phyloP scores from a whole-genome alignment of 1,284 basidiomycete genomes.

The Leccinum subfulvum region DNA sequence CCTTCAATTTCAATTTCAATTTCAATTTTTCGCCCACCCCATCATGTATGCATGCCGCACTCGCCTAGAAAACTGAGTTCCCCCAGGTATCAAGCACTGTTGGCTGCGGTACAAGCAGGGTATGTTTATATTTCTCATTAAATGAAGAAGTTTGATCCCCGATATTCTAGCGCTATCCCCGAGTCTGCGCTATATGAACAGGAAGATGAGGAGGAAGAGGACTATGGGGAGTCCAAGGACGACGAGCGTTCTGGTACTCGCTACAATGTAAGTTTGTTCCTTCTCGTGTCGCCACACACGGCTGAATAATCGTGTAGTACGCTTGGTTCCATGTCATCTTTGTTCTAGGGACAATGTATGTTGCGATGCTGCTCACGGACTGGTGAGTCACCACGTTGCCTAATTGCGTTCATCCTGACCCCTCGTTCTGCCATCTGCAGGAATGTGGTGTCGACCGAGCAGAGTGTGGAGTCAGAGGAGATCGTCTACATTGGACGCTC shows the following conservation, averaged over 20 bases:
- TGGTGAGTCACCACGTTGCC: conserved; percentile 61
- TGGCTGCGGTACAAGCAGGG: conserved; percentile 96
- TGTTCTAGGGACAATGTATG: conserved; percentile 95
- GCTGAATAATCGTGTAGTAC: conserved; percentile 55
- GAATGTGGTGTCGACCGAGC: conserved; percentile 68
- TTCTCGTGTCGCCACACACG: background rate
- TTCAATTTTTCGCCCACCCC: too few species aligned
- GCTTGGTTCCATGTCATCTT: conserved; percentile 99
- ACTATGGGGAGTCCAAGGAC: conserved; percentile 73
- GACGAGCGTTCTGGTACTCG: conserved; percentile 90
- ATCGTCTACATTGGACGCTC: conserved; percentile 95
- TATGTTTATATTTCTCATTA: conserved; percentile 33
- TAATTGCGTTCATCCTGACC: conserved; percentile 5
- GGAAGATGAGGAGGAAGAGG: conserved; percentile 66
- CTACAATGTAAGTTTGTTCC: background rate
- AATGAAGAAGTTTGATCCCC: background rate
- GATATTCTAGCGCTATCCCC: conserved; percentile 72
- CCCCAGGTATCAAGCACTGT: conserved; percentile 90
- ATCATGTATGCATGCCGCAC: too few species aligned
- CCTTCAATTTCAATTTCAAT: too few species aligned
- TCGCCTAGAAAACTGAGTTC: too few species aligned
- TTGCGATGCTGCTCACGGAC: conserved; percentile 97
- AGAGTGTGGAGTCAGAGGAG: conserved; percentile 51
- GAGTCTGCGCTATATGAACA: conserved; percentile 89
- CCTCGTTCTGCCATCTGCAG: conserved; percentile 38